Evolutionary conservation across 2,329 filamentous ascomycete species (phyloP).

Genomic region (Neofusicoccum sp.): DNA sequence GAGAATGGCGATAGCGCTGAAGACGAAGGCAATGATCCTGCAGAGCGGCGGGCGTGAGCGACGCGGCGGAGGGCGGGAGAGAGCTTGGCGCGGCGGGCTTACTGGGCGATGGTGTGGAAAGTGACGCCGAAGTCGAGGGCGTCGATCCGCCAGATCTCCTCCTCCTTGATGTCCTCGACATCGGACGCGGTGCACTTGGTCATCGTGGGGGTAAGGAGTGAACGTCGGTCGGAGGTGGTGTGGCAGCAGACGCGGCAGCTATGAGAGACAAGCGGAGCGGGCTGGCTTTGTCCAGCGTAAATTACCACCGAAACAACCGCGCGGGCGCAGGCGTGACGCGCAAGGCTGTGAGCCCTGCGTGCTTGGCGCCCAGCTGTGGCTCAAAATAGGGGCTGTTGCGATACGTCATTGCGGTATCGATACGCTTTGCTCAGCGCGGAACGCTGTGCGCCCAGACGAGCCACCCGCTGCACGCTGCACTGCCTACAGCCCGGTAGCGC

Average conservation of each 20-base stretch:
- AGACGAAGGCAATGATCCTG: constrained; percentile 49
- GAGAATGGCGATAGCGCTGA: constrained; percentile 51
- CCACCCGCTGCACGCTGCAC: background rate
- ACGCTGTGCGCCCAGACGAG: background rate
- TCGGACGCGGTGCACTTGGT: constrained; percentile 32
- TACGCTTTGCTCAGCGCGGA: constrained; percentile 4
- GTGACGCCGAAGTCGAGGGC: constrained; percentile 16
- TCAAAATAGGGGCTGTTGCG: constrained; percentile 9
- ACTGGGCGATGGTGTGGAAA: constrained; percentile 17
- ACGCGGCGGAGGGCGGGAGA: background rate
- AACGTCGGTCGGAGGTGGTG: constrained; percentile 18
- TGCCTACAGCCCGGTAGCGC: background rate
- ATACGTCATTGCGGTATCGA: constrained; percentile 13
- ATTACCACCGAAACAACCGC: constrained; percentile 16
- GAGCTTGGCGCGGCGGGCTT: constrained; percentile 8
- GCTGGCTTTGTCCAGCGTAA: constrained; percentile 15
- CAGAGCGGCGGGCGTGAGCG: background rate
- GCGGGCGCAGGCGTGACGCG: constrained; percentile 9
- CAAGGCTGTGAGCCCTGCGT: constrained; percentile 12
- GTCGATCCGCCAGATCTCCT: constrained; percentile 16
- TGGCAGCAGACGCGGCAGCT: constrained; percentile 12
- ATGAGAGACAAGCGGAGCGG: constrained; percentile 2
- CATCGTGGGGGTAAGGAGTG: constrained; percentile 14
- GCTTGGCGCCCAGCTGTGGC: constrained; percentile 5
- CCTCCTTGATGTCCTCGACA: constrained; percentile 33